phyloP scores from a whole-genome alignment of 805 yeast genomes.

The Nakazawaea peltata region DNA sequence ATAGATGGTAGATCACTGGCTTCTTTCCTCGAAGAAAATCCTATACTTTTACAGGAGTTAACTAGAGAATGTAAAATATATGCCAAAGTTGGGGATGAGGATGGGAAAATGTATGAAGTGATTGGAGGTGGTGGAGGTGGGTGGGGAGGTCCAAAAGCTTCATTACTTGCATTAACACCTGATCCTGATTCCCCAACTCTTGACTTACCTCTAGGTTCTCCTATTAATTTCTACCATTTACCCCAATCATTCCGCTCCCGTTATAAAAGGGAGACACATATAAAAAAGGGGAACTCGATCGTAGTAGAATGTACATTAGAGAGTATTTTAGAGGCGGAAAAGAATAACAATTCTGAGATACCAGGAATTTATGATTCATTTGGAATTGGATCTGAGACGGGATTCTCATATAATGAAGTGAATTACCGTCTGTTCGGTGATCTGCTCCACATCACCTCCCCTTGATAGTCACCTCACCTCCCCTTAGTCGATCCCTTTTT shows the following conservation, averaged over 20 bases:
- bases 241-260: slow-evolving; percentile 17
- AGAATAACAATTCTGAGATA: slow-evolving; percentile 3
- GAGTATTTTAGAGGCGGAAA: slow-evolving; percentile 6
- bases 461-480: too few species aligned
- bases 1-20: slow-evolving; percentile 53
- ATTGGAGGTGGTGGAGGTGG: slow-evolving; percentile 12
- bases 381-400: slow-evolving; percentile 27
- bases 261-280: slow-evolving; percentile 6
- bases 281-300: background rate
- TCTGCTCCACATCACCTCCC: too few species aligned
- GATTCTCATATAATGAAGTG: slow-evolving; percentile 20
- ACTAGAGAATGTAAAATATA: slow-evolving; percentile 36
- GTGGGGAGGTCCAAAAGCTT: slow-evolving; percentile 4
- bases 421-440: slow-evolving; percentile 26
- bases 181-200: background rate
- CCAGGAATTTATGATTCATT: slow-evolving; percentile 11
- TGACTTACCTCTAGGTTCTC: background rate
- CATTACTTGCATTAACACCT: slow-evolving; percentile 3
- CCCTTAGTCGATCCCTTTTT: too few species aligned
- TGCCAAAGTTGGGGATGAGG: slow-evolving; percentile 19
- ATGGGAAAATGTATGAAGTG: slow-evolving; percentile 3
- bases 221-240: slow-evolving; percentile 6
- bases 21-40: slow-evolving; percentile 39
- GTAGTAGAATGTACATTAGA: background rate
- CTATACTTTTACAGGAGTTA: slow-evolving; percentile 26